Percentiles rank a stretch among this genome's conserved stretches.
Evolutionary conservation across 176 grass and related monocot species (phyloP).

Genomic region (Areca catechu): DNA sequence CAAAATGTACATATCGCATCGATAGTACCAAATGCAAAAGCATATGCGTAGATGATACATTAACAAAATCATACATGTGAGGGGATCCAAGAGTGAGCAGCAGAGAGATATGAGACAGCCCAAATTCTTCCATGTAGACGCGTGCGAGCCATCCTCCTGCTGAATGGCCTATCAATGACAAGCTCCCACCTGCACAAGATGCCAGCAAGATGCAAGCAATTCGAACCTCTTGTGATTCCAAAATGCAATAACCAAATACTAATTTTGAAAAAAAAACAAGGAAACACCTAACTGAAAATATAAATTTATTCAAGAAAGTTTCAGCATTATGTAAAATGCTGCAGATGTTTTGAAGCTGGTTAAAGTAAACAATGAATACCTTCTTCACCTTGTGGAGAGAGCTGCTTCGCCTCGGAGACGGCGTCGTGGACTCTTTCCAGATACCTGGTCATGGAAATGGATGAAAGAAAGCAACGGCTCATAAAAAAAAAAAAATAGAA

Average conservation of each 20-base stretch:
- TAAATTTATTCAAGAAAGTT: too few relatives aligned
- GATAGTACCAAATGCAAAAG: neutral
- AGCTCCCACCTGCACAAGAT: conserved; percentile 34
- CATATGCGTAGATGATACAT: neutral
- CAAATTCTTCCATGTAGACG: conserved; percentile 69
- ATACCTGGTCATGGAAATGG: conserved; percentile 37
- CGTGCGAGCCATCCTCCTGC: conserved; percentile 86
- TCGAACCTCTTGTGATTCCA: too few relatives aligned
- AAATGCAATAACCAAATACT: neutral
- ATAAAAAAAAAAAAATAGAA: neutral
- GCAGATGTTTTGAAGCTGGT: too few relatives aligned
- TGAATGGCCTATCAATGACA: conserved; percentile 88
- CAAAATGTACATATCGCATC: too few relatives aligned
- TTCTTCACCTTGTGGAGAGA: conserved; percentile 27
- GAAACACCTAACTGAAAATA: neutral
- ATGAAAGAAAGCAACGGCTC: neutral
- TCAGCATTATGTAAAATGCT: too few relatives aligned
- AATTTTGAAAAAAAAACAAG: neutral
- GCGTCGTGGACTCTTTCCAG: conserved; percentile 58
- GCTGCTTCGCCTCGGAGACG: conserved; percentile 45
- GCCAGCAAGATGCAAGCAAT: neutral
- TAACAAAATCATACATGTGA: conserved; percentile 50
- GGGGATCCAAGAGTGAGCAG: conserved; percentile 86
- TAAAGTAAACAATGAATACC: too few relatives aligned
- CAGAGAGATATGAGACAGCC: conserved; percentile 48